phyloP scores from a whole-genome alignment of 768 basidiomycete genomes.

The Phylloporus arenicola region DNA sequence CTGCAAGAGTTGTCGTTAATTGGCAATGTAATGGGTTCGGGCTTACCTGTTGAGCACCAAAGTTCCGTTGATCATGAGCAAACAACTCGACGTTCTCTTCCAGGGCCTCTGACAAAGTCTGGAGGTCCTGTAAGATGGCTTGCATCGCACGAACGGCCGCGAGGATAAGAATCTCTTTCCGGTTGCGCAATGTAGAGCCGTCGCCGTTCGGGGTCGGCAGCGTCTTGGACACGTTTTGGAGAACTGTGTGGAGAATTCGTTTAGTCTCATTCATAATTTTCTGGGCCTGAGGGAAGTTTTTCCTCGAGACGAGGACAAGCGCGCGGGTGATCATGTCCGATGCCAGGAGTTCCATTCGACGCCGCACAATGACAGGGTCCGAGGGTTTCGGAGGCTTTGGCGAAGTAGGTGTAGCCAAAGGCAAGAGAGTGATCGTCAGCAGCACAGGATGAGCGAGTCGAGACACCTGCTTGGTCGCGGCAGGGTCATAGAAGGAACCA shows the following conservation, averaged over 20 bases:
- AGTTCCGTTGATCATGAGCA: slow-evolving; percentile 90
- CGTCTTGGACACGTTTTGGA: slow-evolving; percentile 75
- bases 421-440: slow-evolving; percentile 89
- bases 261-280: slow-evolving; percentile 89
- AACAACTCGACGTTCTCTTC: slow-evolving; percentile 91
- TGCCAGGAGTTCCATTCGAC: slow-evolving; percentile 94
- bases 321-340: slow-evolving; percentile 97
- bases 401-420: slow-evolving; percentile 35
- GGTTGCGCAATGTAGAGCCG: slow-evolving; percentile 54
- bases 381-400: slow-evolving; percentile 43
- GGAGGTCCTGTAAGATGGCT: slow-evolving; percentile 82
- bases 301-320: slow-evolving; percentile 84
- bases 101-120: slow-evolving; percentile 78
- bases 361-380: slow-evolving; percentile 85
- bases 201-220: slow-evolving; percentile 52
- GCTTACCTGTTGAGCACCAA: slow-evolving; percentile 91
- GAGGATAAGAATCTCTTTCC: slow-evolving; percentile 72
- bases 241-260: slow-evolving; percentile 85
- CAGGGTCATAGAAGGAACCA: slow-evolving; percentile 91
- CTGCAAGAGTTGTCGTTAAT: slow-evolving; percentile 34
- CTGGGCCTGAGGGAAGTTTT: slow-evolving; percentile 87
- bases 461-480: slow-evolving; percentile 75
- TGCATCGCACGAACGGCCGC: slow-evolving; percentile 76
- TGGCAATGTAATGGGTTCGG: neutral
- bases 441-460: slow-evolving; percentile 89